phyloP scores from a whole-genome alignment of 2,329 filamentous ascomycete species.

The Capronia americana region DNA sequence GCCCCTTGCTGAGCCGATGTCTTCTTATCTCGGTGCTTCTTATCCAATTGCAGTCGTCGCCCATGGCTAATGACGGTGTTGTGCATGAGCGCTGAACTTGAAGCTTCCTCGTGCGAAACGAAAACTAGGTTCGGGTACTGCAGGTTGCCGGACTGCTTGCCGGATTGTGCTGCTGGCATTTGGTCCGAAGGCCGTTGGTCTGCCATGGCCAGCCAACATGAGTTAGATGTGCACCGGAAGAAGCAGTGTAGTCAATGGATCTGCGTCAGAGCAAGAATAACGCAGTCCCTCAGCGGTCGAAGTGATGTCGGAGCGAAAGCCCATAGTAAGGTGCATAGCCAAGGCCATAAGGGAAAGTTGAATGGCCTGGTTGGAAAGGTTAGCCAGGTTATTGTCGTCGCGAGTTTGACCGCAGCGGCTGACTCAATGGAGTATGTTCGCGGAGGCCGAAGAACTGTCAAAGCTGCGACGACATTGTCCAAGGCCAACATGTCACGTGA shows the following conservation, averaged over 20 bases:
- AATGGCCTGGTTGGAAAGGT: background rate
- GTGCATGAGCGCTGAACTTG: background rate
- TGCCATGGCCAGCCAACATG: background rate
- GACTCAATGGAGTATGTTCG: too few species aligned
- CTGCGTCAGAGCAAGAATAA: too few species aligned
- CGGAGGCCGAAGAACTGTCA: background rate
- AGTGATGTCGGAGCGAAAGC: background rate
- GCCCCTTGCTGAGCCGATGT: background rate
- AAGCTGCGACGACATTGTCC: background rate
- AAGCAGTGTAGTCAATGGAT: background rate
- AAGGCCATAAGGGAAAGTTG: too few species aligned
- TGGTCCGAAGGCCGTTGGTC: background rate
- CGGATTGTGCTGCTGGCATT: background rate
- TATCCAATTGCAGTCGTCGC: background rate
- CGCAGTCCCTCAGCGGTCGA: background rate
- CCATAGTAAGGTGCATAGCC: too few species aligned
- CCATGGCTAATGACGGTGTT: background rate
- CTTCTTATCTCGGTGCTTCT: background rate
- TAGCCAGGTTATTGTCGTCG: background rate
- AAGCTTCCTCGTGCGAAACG: background rate
- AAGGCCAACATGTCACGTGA: background rate
- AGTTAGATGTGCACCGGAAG: background rate
- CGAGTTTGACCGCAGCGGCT: too few species aligned
- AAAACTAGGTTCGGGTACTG: background rate
- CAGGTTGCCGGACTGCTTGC: background rate